Evolutionary conservation across 2,329 filamentous ascomycete species (phyloP), one percentile per base, ranked within the genome.

Genomic region (Fusarium oxysporum): DNA sequence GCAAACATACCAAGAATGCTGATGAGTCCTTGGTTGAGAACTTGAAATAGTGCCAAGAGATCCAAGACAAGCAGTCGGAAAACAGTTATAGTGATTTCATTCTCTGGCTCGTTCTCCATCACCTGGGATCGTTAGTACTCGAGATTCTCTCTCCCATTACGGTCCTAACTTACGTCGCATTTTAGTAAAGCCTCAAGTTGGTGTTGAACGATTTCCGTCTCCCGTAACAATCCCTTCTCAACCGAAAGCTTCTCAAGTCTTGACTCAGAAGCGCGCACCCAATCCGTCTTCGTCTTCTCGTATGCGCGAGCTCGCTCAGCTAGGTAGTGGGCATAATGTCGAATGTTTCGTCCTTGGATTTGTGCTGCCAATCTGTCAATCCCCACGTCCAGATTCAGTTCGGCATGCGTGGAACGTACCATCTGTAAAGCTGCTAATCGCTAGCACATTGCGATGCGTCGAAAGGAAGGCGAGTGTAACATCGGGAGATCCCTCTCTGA

Each of bases 1-100:
- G 58, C 45, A 56, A 4, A 79, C 90, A 73, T 86, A 97, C 96
- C 94, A 64, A 99, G 86, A 67, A 99, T 94, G 82, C 97, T 98
- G 83, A 99, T 99, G 80, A 97, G 93, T 54, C 94, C 96, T 83
- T 98, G 95, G 80, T 99, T 99, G 84, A 98, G 92, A 51, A 96
- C 94, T 78, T 97, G 95, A 84, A 97, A 99, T 61, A 99, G 86
- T 19, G 93, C 91, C 68, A 99, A 83, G 41, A 99, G 86, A 81
- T 99, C 96, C 77, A 97, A 87, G 25, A 97, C 97, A 60, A 99
- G 86, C 71, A 99, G 86, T 65, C 96, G 90, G 80, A 98, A 99
- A 33, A 97, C 95, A 14, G 94, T 97, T 74, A 98, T 88, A 14
- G 95, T 97, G 76, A 99, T 98, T 82, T 99, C 96, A 80, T 98